Base-by-base conservation (phyloP, 148 eudicot genomes). In the Pharnaceum exiguum region DNA sequence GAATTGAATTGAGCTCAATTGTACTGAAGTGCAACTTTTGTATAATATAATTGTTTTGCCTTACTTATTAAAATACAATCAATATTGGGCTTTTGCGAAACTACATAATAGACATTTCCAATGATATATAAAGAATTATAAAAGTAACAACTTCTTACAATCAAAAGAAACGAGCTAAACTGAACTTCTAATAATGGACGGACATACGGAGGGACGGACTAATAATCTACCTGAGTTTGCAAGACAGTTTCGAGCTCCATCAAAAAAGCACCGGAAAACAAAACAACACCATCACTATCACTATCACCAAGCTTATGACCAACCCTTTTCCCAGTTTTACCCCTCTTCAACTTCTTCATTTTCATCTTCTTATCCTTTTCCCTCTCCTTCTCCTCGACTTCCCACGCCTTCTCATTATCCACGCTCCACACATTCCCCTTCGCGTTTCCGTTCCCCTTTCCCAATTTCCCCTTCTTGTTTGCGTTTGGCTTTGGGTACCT, bases 361-460 rank as follows among this genome's bases (percentile, higher is more conserved):
- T 55, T 61, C 61, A 57, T 60, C 66, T 63, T 59, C 59, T 53
- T 60, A 47, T 51, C 7, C 19, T 31, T 47, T 32, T 10, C 70
- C 21, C 33, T 77, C 57, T 59, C 79, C 65, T 66, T 74, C 57
- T 66, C 80, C 47, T 60, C 62, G 66, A 11, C 57, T 48, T 33
- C 72, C 63, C 60, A 52, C 49, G 80, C 96, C 27, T 66, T 48
- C 61, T 86, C 83, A 44, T 89, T 94, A 46, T 94, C 99, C 18
- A 89, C 28, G 43, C 99, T 94, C 99, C 99, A 94, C 32, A 94
- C 91, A 21, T 94, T 94, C 27, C 89, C 91, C 71, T 85, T 93
- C 26, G 82, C 87, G 63, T 75, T 81, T 4, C 46, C 83, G 36
- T 52, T 71, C 65, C 57, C 71, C 55, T 36, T 37, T 28, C 36